phyloP scores from a whole-genome alignment of 257 asterid species.

The Solanum lignicaule region DNA sequence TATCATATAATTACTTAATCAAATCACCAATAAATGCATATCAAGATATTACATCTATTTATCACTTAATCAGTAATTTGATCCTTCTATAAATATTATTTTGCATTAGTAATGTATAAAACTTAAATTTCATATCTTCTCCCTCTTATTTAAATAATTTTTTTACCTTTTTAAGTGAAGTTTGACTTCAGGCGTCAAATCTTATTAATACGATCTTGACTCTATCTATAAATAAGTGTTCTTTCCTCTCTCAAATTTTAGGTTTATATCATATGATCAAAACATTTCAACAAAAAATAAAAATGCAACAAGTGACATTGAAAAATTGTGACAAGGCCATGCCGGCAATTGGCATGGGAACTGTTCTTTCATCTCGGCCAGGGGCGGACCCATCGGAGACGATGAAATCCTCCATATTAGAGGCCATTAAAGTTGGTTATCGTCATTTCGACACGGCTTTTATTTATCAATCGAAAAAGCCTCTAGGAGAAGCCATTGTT shows the following conservation, averaged over 20 bases:
- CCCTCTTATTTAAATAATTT: not conserved
- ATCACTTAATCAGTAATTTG: not conserved
- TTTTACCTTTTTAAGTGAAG: not conserved
- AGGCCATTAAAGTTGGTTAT: slow-evolving; percentile 50
- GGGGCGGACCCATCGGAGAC: slow-evolving; percentile 1
- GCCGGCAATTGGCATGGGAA: slow-evolving; percentile 48
- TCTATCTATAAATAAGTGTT: not conserved
- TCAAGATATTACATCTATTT: not conserved
- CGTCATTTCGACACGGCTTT: slow-evolving; percentile 68
- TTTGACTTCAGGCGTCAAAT: not conserved
- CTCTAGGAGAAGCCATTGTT: slow-evolving; percentile 39
- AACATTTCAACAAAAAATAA: not conserved
- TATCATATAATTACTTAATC: not conserved
- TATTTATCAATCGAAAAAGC: slow-evolving; percentile 42
- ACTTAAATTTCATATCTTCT: not conserved
- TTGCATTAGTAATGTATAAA: not conserved
- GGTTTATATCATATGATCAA: not conserved
- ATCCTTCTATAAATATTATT: not conserved
- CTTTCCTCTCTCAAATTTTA: not conserved
- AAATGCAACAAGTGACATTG: not conserved
- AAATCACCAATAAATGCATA: not conserved
- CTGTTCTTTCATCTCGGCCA: slow-evolving; percentile 21
- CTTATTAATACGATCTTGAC: too few species aligned
- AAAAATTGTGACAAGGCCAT: slow-evolving; percentile 11
- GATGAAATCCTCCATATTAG: slow-evolving; percentile 28